Percentiles rank a stretch among this genome's conserved stretches.
Evolutionary conservation across 2,329 filamentous ascomycete species (phyloP).

Genomic region (Stemphylium beticola): DNA sequence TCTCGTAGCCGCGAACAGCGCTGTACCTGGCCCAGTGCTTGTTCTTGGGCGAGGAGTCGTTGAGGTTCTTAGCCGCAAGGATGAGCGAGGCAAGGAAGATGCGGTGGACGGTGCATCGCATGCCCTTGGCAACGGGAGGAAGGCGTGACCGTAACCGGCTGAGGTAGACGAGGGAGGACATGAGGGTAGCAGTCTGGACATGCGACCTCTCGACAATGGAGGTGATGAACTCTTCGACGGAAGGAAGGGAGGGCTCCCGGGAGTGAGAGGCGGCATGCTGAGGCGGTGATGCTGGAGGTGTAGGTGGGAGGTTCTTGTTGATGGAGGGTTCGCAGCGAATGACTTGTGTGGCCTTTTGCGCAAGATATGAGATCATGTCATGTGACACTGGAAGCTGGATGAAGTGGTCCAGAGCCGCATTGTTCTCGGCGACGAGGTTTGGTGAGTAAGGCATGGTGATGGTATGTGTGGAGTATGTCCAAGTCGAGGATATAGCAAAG

Average conservation of each 20-base stretch:
- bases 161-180: slow-evolving; percentile 96
- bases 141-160: slow-evolving; percentile 81
- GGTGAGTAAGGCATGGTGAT: slow-evolving; percentile 54
- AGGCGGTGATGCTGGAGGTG: slow-evolving; percentile 65
- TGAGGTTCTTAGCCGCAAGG: slow-evolving; percentile 92
- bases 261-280: slow-evolving; percentile 57
- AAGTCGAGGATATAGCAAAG: slow-evolving; percentile 15
- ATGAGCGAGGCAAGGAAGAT: slow-evolving; percentile 93
- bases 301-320: slow-evolving; percentile 61
- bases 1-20: slow-evolving; percentile 71
- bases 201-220: slow-evolving; percentile 91
- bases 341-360: slow-evolving; percentile 74
- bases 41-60: slow-evolving; percentile 99
- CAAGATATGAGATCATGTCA: slow-evolving; percentile 80
- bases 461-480: slow-evolving; percentile 22
- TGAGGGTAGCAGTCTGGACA: slow-evolving; percentile 95
- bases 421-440: slow-evolving; percentile 62
- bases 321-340: slow-evolving; percentile 73
- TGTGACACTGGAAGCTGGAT: slow-evolving; percentile 76
- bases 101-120: slow-evolving; percentile 94
- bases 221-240: slow-evolving; percentile 88
- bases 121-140: slow-evolving; percentile 92
- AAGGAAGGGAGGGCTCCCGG: slow-evolving; percentile 66
- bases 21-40: slow-evolving; percentile 99
- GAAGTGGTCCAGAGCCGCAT: slow-evolving; percentile 78